Evolutionary conservation across 352 stramenopile genomes (phyloP).

Genomic region (Phytophthora capsici): DNA sequence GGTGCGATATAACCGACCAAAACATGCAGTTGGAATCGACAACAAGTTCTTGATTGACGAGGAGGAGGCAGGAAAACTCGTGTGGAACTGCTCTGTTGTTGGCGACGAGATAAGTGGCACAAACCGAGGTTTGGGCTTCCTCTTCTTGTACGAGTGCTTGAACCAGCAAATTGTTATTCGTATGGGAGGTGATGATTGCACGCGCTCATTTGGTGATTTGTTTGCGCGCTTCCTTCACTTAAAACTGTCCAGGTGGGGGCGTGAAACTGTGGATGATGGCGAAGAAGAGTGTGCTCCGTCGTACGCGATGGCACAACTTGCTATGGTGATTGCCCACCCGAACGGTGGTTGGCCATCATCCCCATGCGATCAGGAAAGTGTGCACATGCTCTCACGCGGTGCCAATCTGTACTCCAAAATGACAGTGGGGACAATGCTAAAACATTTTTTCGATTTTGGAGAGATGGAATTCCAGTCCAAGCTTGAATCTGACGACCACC

Average conservation of each 20-base stretch:
- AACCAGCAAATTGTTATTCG: slow-evolving; percentile 71
- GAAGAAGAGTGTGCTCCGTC: slow-evolving; percentile 83
- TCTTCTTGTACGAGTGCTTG: slow-evolving; percentile 88
- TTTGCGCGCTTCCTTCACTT: slow-evolving; percentile 80
- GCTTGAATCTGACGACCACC: slow-evolving; percentile 62
- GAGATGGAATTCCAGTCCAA: slow-evolving; percentile 72
- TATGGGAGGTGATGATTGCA: slow-evolving; percentile 75
- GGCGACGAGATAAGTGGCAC: slow-evolving; percentile 84
- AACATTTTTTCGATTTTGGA: slow-evolving; percentile 84
- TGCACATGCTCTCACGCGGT: slow-evolving; percentile 70
- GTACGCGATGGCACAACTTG: slow-evolving; percentile 78
- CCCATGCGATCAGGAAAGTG: slow-evolving; percentile 73
- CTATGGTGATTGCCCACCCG: slow-evolving; percentile 70
- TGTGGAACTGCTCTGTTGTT: slow-evolving; percentile 85
- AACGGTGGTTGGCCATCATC: slow-evolving; percentile 60
- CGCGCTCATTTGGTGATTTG: slow-evolving; percentile 79
- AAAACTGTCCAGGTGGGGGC: slow-evolving; percentile 85
- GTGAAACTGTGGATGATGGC: slow-evolving; percentile 84
- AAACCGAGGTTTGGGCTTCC: slow-evolving; percentile 78
- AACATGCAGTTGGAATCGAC: slow-evolving; percentile 55
- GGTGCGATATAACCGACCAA: slow-evolving; percentile 85
- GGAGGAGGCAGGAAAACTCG: slow-evolving; percentile 77
- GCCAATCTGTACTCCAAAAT: slow-evolving; percentile 86
- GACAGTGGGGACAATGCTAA: slow-evolving; percentile 78
- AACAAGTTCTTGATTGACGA: slow-evolving; percentile 80